Conservation (phyloP, 208 protist genomes). For the Strigomonas galati region DNA sequence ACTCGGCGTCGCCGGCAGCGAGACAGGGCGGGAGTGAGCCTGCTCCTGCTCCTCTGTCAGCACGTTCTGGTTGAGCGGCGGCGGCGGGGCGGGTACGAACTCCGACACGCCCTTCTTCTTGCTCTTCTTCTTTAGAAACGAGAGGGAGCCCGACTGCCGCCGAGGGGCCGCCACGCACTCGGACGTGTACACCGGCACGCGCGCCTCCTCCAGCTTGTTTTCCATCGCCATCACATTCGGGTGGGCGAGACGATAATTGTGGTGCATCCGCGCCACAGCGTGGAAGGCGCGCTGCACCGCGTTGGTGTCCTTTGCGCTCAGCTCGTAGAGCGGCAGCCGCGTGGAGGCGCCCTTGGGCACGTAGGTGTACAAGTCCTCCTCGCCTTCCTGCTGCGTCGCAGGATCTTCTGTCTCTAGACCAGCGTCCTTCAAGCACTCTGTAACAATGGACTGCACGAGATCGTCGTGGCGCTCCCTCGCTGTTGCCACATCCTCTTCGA, state of each 20-base stretch:
- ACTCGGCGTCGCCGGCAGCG: not conserved
- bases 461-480: constrained; percentile 16
- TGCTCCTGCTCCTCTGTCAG: not conserved
- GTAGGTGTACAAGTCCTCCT: not conserved
- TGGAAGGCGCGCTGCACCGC: constrained; percentile 20
- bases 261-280: constrained; percentile 15
- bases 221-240: not conserved
- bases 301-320: constrained; percentile 16
- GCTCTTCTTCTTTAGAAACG: not conserved
- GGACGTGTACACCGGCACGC: constrained; percentile 3
- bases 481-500: constrained; percentile 20
- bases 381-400: not conserved
- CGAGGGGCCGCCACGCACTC: constrained; percentile 1
- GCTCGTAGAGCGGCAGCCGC: constrained; percentile 24
- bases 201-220: not conserved
- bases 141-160: not conserved
- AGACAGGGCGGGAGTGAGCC: not conserved
- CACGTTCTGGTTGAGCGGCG: not conserved
- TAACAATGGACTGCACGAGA: constrained; percentile 25
- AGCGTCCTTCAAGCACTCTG: constrained; percentile 14
- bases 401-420: constrained; percentile 10
- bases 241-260: not conserved
- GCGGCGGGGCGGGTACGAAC: not conserved
- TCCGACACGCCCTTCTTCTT: not conserved
- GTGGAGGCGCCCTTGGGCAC: constrained; percentile 22